A percentile compares a stretch with the other conserved stretches of the same genome.
phyloP scores from a whole-genome alignment of 495 filamentous ascomycete genomes.

The Tuber indicum region DNA sequence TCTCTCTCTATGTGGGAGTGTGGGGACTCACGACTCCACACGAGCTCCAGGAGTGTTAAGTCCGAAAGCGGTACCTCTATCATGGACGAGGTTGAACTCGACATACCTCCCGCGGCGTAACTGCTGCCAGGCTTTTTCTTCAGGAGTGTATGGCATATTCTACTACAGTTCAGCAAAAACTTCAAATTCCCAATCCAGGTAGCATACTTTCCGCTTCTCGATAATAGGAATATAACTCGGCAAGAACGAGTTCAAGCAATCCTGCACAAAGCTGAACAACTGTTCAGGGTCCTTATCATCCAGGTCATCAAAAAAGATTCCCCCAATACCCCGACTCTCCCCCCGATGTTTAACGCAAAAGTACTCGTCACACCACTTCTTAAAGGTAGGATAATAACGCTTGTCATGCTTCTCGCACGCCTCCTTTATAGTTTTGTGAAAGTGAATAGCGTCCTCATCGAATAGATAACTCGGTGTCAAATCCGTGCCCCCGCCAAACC shows the following conservation, averaged over 20 bases:
- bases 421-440: slow-evolving; percentile 87
- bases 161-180: slow-evolving; percentile 4
- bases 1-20: background rate
- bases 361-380: slow-evolving; percentile 97
- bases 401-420: slow-evolving; percentile 91
- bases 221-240: slow-evolving; percentile 90
- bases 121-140: slow-evolving; percentile 95
- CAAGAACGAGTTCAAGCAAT: slow-evolving; percentile 76
- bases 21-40: slow-evolving; percentile 54
- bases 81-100: slow-evolving; percentile 97
- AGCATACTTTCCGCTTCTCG: slow-evolving; percentile 61
- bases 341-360: slow-evolving; percentile 86
- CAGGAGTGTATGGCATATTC: slow-evolving; percentile 73
- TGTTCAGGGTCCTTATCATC: slow-evolving; percentile 89
- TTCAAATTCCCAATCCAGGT: background rate
- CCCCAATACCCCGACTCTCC: slow-evolving; percentile 84
- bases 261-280: slow-evolving; percentile 83
- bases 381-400: slow-evolving; percentile 89
- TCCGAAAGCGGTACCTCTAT: slow-evolving; percentile 91
- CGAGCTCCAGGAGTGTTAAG: slow-evolving; percentile 85
- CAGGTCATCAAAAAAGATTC: slow-evolving; percentile 98
- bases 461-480: slow-evolving; percentile 91
- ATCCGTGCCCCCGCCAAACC: slow-evolving; percentile 95
- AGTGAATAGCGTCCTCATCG: slow-evolving; percentile 93
- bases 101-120: slow-evolving; percentile 87